phyloP scores from a whole-genome alignment of 441 rosid species.

The Brassica balearica region DNA sequence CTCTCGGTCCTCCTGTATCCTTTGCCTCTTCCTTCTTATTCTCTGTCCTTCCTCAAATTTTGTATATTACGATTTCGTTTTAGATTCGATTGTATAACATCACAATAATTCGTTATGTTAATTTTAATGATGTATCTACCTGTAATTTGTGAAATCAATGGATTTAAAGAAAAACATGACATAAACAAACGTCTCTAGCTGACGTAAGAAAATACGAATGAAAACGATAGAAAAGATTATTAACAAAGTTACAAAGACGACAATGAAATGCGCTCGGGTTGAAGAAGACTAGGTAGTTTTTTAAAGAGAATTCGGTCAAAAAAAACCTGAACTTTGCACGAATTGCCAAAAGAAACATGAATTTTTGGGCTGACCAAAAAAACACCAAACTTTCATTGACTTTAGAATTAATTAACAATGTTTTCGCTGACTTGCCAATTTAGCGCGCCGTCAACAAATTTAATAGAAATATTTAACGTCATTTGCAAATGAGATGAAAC shows the following conservation, averaged over 20 bases:
- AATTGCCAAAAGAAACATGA: no score
- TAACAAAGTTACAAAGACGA: neutral
- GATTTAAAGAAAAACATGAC: neutral
- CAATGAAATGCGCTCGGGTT: neutral
- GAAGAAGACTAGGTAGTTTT: neutral
- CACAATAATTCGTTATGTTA: neutral
- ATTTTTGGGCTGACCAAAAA: no score
- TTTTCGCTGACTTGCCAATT: no score
- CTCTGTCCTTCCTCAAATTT: slow-evolving; percentile 6
- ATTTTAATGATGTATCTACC: neutral
- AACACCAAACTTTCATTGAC: no score
- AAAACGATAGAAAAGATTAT: neutral
- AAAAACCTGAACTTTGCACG: no score
- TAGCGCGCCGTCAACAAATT: no score
- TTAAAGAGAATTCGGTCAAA: no score
- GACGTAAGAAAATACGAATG: neutral
- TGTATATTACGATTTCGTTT: neutral
- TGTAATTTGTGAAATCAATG: neutral
- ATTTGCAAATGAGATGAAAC: no score
- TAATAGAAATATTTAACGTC: no score
- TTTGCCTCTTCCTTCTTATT: slow-evolving; percentile 26
- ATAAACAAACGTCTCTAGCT: neutral
- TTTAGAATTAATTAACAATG: no score
- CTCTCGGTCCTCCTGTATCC: slow-evolving; percentile 13
- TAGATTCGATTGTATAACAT: neutral